Evolutionary conservation across 192 early-diverging fungal genomes (phyloP), one percentile per base, ranked within the genome.

Genomic region (Entophlyctis helioformis): DNA sequence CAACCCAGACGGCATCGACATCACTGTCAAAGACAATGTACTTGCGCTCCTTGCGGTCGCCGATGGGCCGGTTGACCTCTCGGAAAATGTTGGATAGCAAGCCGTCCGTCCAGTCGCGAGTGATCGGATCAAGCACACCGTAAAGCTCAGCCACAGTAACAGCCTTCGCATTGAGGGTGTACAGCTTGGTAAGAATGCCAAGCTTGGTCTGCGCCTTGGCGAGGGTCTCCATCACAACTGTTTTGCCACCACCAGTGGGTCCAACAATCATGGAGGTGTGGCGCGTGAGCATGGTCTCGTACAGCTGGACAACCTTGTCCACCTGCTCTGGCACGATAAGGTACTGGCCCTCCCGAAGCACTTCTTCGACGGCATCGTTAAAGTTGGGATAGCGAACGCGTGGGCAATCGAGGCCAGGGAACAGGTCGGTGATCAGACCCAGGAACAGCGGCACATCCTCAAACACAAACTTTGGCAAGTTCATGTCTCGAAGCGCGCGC

Each of bases 1-100:
- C 74, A 7, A 77, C 74, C 74, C 74, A 73, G 13, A 74, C 67
- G 10, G 70, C 71, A 55, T 73, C 74, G 0, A 74, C 74, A 54
- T 76, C 70, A 29, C 74, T 71, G 55, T 77, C 74, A 58, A 77
- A 77, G 3, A 77, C 71, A 46, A 77, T 74, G 49, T 77, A 77
- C 42, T 74, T 73, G 21, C 74, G 38, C 47, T 77, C 74, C 44
- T 77, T 77, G 36, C 69, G 69, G 35, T 77, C 74, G n/a, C n/a
- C n/a, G 11, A 68, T 77, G n/a, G 74, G 74, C 28, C 53, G 54
- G 53, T 77, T 77, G 15, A 64, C 61, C 49, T 77, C 74, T 44
- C 74, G 45, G 46, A 77, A 77, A 36, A 77, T 77, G 43, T 77
- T 77, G 9, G 69, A 73, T 1, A 77, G 58, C 28, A 77, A 48